A percentile compares a stretch with the other conserved stretches of the same genome.
phyloP scores from a whole-genome alignment of 495 filamentous ascomycete species.

The Penicillium dipodomyicola region DNA sequence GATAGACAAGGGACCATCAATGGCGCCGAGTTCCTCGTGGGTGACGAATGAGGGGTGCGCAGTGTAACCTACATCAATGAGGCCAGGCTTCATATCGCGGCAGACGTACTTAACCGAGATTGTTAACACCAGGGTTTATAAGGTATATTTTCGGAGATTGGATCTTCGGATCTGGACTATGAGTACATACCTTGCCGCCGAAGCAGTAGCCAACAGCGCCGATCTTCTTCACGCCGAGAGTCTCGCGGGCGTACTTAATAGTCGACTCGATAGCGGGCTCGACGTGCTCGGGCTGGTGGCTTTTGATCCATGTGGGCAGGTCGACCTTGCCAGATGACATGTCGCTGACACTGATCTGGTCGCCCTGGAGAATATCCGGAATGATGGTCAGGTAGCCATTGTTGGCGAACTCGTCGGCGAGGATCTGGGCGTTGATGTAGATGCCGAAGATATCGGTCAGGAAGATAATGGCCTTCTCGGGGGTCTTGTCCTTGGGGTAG shows the following conservation, averaged over 20 bases:
- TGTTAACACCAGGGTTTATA: background rate
- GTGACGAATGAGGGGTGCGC: slow-evolving; percentile 80
- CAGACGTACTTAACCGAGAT: slow-evolving; percentile 40
- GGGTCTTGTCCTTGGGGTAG: slow-evolving; percentile 42
- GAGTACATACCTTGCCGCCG: slow-evolving; percentile 41
- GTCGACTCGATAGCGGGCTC: slow-evolving; percentile 62
- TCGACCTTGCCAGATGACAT: slow-evolving; percentile 59
- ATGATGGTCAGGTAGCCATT: slow-evolving; percentile 77
- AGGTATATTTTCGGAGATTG: background rate
- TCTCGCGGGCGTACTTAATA: slow-evolving; percentile 57
- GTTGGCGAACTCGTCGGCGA: slow-evolving; percentile 79
- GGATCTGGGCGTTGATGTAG: slow-evolving; percentile 73
- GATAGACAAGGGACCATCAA: slow-evolving; percentile 71
- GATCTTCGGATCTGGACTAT: background rate
- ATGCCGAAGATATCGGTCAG: slow-evolving; percentile 69
- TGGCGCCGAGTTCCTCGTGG: slow-evolving; percentile 69
- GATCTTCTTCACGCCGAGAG: slow-evolving; percentile 62
- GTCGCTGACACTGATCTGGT: slow-evolving; percentile 53
- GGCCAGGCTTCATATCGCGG: slow-evolving; percentile 46
- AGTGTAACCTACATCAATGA: slow-evolving; percentile 63
- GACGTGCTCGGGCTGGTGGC: slow-evolving; percentile 57
- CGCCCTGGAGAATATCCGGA: slow-evolving; percentile 75
- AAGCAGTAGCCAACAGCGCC: slow-evolving; percentile 57
- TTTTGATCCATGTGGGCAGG: slow-evolving; percentile 56
- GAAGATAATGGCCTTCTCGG: slow-evolving; percentile 44